Percentiles rank a stretch among this genome's conserved stretches.
phyloP scores from a whole-genome alignment of 1,284 basidiomycete species.

The Leccinum griseonigrum region DNA sequence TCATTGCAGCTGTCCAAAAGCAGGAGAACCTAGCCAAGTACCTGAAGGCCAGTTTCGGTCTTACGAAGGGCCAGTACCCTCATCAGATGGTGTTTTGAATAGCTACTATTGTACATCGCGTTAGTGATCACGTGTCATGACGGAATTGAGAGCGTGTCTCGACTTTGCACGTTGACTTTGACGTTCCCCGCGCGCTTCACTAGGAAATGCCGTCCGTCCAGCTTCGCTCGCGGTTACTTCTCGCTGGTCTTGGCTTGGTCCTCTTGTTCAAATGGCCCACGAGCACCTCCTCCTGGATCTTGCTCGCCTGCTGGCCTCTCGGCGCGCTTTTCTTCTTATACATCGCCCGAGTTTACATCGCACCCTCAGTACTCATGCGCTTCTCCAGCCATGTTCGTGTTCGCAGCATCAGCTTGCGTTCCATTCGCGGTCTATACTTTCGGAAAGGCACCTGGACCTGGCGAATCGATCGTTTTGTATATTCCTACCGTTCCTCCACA shows the following conservation, averaged over 20 bases:
- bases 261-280: constrained; percentile 27
- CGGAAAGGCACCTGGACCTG: constrained; percentile 50
- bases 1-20: constrained; percentile 90
- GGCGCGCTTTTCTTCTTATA: constrained; percentile 52
- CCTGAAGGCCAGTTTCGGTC: constrained; percentile 90
- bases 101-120: constrained; percentile 24
- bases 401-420: constrained; percentile 69
- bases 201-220: constrained; percentile 11
- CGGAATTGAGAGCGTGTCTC: background rate
- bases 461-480: constrained; percentile 65
- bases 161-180: background rate
- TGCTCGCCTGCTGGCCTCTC: constrained; percentile 29
- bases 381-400: constrained; percentile 62
- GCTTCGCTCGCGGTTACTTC: constrained; percentile 9
- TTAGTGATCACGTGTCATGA: constrained; percentile 15
- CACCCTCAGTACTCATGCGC: constrained; percentile 57
- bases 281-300: constrained; percentile 27
- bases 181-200: constrained; percentile 5
- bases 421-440: constrained; percentile 72
- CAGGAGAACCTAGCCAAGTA: constrained; percentile 93
- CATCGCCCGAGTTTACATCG: constrained; percentile 60
- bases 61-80: constrained; percentile 94
- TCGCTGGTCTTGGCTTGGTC: constrained; percentile 13
- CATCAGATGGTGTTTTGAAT: constrained; percentile 84
- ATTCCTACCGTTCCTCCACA: constrained; percentile 49